phyloP scores from a whole-genome alignment of 192 early-diverging fungal species.

The Coemansia sp. region DNA sequence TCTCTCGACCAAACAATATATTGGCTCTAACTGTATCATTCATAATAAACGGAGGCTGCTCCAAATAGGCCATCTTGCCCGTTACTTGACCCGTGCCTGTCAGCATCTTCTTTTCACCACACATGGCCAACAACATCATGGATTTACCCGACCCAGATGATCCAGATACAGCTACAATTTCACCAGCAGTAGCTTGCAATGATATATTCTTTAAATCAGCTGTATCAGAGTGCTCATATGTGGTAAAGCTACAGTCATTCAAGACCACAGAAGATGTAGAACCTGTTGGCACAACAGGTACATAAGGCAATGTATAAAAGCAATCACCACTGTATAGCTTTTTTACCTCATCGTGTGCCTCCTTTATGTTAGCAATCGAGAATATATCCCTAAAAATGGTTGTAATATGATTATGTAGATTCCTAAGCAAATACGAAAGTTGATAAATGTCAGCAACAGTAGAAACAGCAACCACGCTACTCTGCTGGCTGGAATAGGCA shows the following conservation, averaged over 20 bases:
- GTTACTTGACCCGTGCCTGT: slow-evolving; percentile 65
- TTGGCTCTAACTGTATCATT: slow-evolving; percentile 45
- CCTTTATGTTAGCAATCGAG: not conserved
- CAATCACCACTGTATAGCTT: not conserved
- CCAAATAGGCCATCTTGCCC: slow-evolving; percentile 52
- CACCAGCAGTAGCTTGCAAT: slow-evolving; percentile 11
- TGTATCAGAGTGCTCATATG: slow-evolving; percentile 6
- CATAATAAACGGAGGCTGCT: slow-evolving; percentile 44
- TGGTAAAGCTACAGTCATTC: slow-evolving; percentile 1
- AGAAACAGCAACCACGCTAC: not conserved
- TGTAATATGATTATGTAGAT: not conserved
- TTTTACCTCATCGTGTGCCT: not conserved
- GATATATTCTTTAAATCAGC: slow-evolving; percentile 6
- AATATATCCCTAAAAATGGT: not conserved
- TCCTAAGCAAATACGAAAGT: not conserved
- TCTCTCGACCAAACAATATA: slow-evolving; percentile 27
- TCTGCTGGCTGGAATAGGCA: not conserved
- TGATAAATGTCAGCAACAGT: slow-evolving; percentile 22
- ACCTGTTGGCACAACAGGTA: slow-evolving; percentile 12
- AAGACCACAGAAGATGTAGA: not conserved
- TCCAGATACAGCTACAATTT: slow-evolving; percentile 52
- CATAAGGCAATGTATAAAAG: not conserved
- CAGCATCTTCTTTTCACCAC: slow-evolving; percentile 73
- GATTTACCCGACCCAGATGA: slow-evolving; percentile 60
- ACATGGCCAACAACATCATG: slow-evolving; percentile 53